Evolutionary conservation across 495 filamentous ascomycete species (phyloP), one percentile per base, ranked within the genome.

Genomic region (Alectoria sarmentosa): DNA sequence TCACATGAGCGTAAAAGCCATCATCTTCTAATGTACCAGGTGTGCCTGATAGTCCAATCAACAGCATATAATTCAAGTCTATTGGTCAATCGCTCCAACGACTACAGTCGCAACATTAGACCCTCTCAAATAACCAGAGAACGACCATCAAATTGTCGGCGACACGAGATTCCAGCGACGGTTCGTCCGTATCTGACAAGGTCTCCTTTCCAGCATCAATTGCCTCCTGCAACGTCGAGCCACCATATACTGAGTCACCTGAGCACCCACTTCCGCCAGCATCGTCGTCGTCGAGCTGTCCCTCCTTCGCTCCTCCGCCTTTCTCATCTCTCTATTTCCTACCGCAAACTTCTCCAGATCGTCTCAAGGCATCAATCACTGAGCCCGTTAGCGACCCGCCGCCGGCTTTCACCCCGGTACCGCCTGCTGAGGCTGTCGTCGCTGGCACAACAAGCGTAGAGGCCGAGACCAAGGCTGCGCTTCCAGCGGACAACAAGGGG

Each of bases 401-500:
- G 52, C 86, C 88, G 68, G 84, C 85, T 15, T 88, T 82, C 70
- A 75, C 76, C 67, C 73, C 79, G 56, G 70, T 72, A 62, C 69
- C 73, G 34, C 71, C 74, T 60, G 73, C 76, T 58, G 77, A 75
- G 67, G 65, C 72, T 60, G 65, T 74, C 63, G 71, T 86, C 73
- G 78, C 84, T 63, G 71, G 74, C 68, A 75, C 74, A 56, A 79
- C 81, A 74, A 82, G 72, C 65, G 76, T 84, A 67, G 82, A 89
- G 72, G 86, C 85, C 62, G 91, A 94, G 68, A 91, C 90, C 71
- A 94, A 96, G 78, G 87, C 88, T 67, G 90, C 86, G 38, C 86
- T 94, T 69, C 86, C 88, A 7, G 81, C 78, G 61, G 91, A 96
- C 71, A 85, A 82, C 67, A 96, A 96, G 77, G 84, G 86, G 65